These are phyloP conservation scores for Pisolithus thermaeus DNA, from an alignment of 1,284 basidiomycete genomes.

Conservation along the genomic window DNA sequence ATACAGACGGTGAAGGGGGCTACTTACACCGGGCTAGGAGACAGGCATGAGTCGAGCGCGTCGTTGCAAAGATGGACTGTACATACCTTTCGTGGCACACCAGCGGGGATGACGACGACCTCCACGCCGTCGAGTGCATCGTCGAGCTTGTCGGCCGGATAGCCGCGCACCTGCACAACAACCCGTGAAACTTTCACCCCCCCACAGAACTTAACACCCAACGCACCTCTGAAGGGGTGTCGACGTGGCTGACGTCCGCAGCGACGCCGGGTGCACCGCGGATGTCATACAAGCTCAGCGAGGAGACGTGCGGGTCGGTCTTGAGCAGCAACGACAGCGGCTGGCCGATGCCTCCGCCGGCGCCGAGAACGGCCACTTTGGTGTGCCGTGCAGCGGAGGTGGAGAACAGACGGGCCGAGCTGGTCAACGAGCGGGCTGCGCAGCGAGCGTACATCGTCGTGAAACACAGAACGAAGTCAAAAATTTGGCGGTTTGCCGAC, in stretches of 20 bases:
- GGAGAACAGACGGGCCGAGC: conserved; percentile 65
- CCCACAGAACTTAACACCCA: conserved; percentile 1
- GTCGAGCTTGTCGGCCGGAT: conserved; percentile 79
- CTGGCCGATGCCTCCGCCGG: conserved; percentile 91
- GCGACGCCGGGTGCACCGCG: conserved; percentile 90
- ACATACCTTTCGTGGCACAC: conserved; percentile 88
- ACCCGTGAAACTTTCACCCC: neutral
- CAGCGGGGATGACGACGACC: conserved; percentile 96
- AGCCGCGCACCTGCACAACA: conserved; percentile 64
- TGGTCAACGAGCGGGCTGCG: conserved; percentile 42
- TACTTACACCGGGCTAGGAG: conserved; percentile 66
- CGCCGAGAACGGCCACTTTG: conserved; percentile 88
- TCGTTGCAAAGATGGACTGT: conserved; percentile 1
- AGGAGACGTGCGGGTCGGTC: conserved; percentile 75
- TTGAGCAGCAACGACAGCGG: conserved; percentile 87
- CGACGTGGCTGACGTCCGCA: conserved; percentile 91
- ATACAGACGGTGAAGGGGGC: conserved; percentile 16
- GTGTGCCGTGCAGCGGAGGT: conserved; percentile 67
- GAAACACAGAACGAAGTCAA: too few relatives aligned
- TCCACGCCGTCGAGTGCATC: conserved; percentile 80
- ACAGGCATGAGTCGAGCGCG: conserved; percentile 21
- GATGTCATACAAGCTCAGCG: conserved; percentile 84
- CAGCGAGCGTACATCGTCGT: conserved; percentile 54
- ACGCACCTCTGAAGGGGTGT: conserved; percentile 78
- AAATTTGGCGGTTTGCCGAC: neutral